Evolutionary conservation across 225 moss, liverwort and hornwort species (phyloP).

Genomic region (Takakia lepidozioides): DNA sequence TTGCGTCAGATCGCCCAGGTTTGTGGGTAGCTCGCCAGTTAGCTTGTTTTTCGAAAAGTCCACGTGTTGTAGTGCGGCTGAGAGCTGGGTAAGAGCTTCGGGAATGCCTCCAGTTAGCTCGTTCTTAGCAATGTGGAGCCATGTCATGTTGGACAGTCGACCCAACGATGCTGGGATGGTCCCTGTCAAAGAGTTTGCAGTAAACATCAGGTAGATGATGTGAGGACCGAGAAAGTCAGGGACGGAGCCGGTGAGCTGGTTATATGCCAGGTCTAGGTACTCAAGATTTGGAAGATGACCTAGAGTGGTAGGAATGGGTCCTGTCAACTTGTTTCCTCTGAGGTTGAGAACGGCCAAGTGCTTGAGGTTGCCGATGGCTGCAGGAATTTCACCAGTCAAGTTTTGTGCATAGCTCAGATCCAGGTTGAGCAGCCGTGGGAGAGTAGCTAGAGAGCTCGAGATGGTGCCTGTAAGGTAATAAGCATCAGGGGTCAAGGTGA

Average conservation of each 20-base stretch:
- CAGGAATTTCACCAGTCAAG: constrained; percentile 20
- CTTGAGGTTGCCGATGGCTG: too few species aligned
- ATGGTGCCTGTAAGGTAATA: too few species aligned
- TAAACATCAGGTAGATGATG: constrained; percentile 20
- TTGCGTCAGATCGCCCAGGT: too few species aligned
- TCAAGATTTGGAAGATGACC: constrained; percentile 24
- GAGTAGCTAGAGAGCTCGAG: constrained; percentile 20
- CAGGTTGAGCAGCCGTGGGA: constrained; percentile 17
- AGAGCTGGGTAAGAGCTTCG: constrained; percentile 14
- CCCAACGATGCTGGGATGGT: constrained; percentile 13
- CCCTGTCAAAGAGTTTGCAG: constrained; percentile 14
- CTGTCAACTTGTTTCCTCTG: constrained; percentile 21
- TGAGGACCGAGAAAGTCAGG: constrained; percentile 19
- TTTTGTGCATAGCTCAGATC: constrained; percentile 34
- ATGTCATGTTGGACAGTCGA: constrained; percentile 18
- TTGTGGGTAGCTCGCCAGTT: constrained; percentile 15
- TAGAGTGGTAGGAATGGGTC: constrained; percentile 17
- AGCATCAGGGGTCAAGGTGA: too few species aligned
- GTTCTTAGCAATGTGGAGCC: constrained; percentile 17
- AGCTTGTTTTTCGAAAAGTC: constrained; percentile 20
- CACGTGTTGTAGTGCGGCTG: constrained; percentile 9
- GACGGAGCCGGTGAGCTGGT: constrained; percentile 15
- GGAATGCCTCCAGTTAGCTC: constrained; percentile 22
- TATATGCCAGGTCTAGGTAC: constrained; percentile 26
- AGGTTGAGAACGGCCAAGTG: too few species aligned